These are phyloP conservation scores for Silene noctiflora DNA, from an alignment of 179 eudicot species.

Conservation along the genomic window DNA sequence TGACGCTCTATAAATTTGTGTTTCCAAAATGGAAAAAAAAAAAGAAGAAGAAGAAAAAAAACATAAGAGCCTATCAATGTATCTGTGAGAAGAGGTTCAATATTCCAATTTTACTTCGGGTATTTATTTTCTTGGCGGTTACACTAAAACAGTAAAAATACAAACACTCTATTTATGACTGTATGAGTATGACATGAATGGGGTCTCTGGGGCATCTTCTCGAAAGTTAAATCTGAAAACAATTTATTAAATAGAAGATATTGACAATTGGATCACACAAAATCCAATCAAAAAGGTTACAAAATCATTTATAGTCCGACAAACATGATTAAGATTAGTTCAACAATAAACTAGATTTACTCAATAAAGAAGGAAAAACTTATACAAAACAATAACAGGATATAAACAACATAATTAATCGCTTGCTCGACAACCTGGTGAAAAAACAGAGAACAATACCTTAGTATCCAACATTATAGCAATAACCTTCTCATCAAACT, in stretches of 20 bases:
- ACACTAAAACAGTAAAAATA: background rate
- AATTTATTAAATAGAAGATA: background rate
- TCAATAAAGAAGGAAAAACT: background rate
- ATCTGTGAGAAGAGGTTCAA: background rate
- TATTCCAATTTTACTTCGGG: background rate
- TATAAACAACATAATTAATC: background rate
- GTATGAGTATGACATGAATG: too few relatives aligned
- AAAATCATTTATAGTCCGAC: background rate
- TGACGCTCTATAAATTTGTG: background rate
- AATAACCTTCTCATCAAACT: conserved; percentile 75
- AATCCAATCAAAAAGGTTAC: background rate
- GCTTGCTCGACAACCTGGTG: background rate
- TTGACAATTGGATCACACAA: background rate
- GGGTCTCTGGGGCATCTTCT: background rate
- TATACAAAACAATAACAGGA: background rate
- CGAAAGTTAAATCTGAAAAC: background rate
- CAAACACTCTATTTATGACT: background rate
- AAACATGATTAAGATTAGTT: background rate
- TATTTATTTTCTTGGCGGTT: background rate
- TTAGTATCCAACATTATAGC: conserved; percentile 96
- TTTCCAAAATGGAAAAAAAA: background rate
- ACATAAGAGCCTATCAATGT: background rate
- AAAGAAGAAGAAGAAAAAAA: background rate
- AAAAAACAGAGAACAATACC: conserved; percentile 37
- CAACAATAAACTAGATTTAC: background rate